phyloP scores from a whole-genome alignment of 768 basidiomycete species.

The Termitomyces sp. region DNA sequence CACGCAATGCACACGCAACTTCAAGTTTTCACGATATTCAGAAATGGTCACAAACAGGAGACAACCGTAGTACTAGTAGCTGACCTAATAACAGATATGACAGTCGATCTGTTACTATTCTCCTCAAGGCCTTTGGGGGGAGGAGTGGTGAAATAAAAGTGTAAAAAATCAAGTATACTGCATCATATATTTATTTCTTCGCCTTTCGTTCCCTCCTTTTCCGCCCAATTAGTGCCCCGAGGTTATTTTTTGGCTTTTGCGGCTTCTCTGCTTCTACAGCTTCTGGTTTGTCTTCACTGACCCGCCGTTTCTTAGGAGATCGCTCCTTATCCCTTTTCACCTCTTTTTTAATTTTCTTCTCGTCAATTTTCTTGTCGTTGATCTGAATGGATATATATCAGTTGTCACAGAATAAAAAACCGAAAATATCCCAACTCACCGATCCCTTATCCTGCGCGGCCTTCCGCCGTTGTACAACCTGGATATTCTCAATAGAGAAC shows the following conservation, averaged over 20 bases:
- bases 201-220: conserved; percentile 70
- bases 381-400: conserved; percentile 4
- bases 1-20: background rate
- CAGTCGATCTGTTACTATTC: no score
- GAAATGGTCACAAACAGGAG: background rate
- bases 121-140: no score
- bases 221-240: conserved; percentile 76
- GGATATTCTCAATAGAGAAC: conserved; percentile 93
- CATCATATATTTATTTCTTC: conserved; percentile 19
- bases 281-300: conserved; percentile 19
- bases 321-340: conserved; percentile 16
- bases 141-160: no score
- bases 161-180: background rate
- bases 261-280: conserved; percentile 14
- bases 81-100: no score
- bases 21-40: no score
- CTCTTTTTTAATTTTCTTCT: conserved; percentile 12
- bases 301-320: conserved; percentile 37
- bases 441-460: conserved; percentile 40
- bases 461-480: conserved; percentile 77
- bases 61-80: no score
- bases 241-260: conserved; percentile 31
- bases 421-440: conserved; percentile 15
- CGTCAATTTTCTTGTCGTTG: conserved; percentile 9
- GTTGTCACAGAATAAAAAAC: background rate